These are phyloP conservation scores for Fraxinus ornus DNA, from an alignment of 305 asterid genomes.

Conservation along the genomic window DNA sequence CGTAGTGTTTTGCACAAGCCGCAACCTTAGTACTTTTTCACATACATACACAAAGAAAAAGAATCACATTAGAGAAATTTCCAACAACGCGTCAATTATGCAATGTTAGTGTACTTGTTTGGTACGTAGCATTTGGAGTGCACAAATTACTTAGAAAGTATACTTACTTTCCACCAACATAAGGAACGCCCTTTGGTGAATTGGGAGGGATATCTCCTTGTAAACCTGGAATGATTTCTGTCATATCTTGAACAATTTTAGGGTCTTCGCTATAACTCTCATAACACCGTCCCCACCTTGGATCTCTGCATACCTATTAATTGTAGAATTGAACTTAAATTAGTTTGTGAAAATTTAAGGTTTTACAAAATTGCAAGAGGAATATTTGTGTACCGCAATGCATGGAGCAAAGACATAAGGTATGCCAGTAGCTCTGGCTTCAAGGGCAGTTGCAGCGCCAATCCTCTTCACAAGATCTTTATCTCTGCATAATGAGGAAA, in stretches of 20 bases:
- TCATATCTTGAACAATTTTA: slow-evolving; percentile 37
- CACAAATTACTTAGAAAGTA: no score
- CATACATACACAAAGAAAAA: neutral
- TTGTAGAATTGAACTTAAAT: neutral
- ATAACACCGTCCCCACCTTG: slow-evolving; percentile 53
- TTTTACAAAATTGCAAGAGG: neutral
- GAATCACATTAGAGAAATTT: neutral
- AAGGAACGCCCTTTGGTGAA: slow-evolving; percentile 25
- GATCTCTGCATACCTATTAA: slow-evolving; percentile 44
- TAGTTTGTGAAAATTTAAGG: neutral
- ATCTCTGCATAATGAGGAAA: slow-evolving; percentile 28
- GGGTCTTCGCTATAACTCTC: slow-evolving; percentile 50
- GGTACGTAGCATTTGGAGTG: neutral
- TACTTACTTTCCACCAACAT: slow-evolving; percentile 36
- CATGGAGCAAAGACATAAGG: slow-evolving; percentile 50
- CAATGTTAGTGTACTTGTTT: neutral
- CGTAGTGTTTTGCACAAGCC: slow-evolving; percentile 53
- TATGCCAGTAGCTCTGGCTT: slow-evolving; percentile 54
- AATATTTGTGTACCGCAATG: slow-evolving; percentile 33
- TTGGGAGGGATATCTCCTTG: slow-evolving; percentile 42
- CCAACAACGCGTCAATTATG: neutral
- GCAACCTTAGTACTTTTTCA: slow-evolving; percentile 38
- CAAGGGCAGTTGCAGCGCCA: slow-evolving; percentile 56
- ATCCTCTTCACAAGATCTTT: slow-evolving; percentile 46
- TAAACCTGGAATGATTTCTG: slow-evolving; percentile 37